These are phyloP conservation scores for Chlorokybus atmophyticus DNA, from an alignment of 139 green algal genomes.

Conservation along the genomic window DNA sequence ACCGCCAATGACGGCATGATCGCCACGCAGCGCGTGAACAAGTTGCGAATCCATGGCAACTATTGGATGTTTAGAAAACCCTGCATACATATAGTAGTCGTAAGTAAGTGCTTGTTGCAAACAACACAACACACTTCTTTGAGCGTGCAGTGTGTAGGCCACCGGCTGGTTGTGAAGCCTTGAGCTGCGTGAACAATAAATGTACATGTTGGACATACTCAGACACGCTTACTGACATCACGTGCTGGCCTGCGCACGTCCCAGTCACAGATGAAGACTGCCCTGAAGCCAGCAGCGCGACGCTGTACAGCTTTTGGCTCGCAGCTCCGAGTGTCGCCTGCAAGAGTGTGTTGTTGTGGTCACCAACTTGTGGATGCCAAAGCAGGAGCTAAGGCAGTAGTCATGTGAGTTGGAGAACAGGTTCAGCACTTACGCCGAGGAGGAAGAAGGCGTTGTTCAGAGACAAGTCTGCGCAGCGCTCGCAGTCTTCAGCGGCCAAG, in stretches of 20 bases:
- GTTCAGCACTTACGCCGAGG: no score
- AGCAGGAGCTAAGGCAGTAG: no score
- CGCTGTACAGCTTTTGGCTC: constrained; percentile 1
- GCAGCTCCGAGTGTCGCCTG: not conserved
- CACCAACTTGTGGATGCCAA: no score
- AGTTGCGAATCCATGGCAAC: constrained; percentile 23
- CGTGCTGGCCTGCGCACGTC: constrained; percentile 55
- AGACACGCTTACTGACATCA: constrained; percentile 50
- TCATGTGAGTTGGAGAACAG: no score
- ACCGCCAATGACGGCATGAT: constrained; percentile 32
- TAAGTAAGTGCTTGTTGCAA: no score
- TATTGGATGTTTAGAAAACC: constrained; percentile 38
- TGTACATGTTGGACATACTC: no score
- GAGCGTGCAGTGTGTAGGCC: no score
- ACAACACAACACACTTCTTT: no score
- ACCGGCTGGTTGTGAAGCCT: no score
- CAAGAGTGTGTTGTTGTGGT: no score
- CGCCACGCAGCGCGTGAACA: constrained; percentile 33
- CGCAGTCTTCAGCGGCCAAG: not conserved
- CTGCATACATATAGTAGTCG: constrained; percentile 23
- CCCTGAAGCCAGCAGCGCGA: constrained; percentile 20
- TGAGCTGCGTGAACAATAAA: no score
- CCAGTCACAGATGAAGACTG: constrained; percentile 55
- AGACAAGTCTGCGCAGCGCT: not conserved
- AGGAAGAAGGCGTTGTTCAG: not conserved